Conservation (phyloP, 345 rosid species). For the Clarkia xantiana region DNA sequence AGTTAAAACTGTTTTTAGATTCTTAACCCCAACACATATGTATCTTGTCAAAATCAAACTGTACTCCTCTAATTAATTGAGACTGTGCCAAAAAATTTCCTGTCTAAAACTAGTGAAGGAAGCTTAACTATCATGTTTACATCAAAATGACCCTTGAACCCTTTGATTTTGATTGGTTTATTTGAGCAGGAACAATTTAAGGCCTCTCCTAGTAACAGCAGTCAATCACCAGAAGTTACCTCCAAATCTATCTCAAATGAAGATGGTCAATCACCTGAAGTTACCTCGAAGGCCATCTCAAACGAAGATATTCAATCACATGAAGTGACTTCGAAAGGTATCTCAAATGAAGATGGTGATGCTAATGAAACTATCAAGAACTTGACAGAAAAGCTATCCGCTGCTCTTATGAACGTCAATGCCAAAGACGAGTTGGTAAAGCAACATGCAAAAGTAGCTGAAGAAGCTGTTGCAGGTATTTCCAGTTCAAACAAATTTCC, state of each 20-base stretch:
- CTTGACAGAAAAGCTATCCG: conserved; percentile 61
- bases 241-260: conserved; percentile 40
- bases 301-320: conserved; percentile 30
- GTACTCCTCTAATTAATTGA: no score
- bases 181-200: conserved; percentile 42
- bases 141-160: not conserved
- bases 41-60: no score
- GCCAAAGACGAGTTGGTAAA: conserved; percentile 85
- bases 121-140: no score
- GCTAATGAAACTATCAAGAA: conserved; percentile 29
- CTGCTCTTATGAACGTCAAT: conserved; percentile 63
- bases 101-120: no score
- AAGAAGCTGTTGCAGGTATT: conserved; percentile 93
- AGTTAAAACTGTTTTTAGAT: no score
- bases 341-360: conserved; percentile 23
- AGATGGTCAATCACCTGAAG: conserved; percentile 35
- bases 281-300: conserved; percentile 41
- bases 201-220: conserved; percentile 31
- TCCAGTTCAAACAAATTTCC: not conserved
- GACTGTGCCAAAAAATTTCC: no score
- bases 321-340: conserved; percentile 34
- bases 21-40: no score
- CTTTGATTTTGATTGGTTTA: conserved; percentile 1
- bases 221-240: conserved; percentile 41
- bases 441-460: conserved; percentile 90